Evolutionary conservation across 306 rosid genomes (phyloP).

Genomic region (Ormosia emarginata): DNA sequence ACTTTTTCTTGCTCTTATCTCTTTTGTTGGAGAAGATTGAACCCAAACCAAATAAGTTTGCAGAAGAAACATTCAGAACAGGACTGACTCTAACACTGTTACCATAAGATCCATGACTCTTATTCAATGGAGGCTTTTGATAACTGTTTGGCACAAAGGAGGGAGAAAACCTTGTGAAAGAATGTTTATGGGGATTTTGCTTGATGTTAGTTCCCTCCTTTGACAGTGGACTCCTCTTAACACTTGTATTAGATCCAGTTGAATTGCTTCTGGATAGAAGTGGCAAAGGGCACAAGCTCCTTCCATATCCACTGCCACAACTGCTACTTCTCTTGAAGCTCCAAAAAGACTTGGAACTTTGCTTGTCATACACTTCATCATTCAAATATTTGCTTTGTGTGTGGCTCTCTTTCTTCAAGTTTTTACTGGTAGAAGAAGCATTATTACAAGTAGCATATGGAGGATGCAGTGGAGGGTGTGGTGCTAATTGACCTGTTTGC

Average conservation of each 20-base stretch:
- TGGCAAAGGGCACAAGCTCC: conserved; percentile 78
- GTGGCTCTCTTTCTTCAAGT: conserved; percentile 27
- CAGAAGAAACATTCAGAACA: conserved; percentile 64
- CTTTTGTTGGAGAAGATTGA: conserved; percentile 70
- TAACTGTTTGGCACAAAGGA: conserved; percentile 24
- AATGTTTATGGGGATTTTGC: conserved; percentile 43
- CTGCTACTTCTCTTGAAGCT: conserved; percentile 81
- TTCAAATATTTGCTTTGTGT: conserved; percentile 26
- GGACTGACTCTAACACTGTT: conserved; percentile 52
- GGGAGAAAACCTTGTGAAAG: conserved; percentile 23
- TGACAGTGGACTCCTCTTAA: conserved; percentile 35
- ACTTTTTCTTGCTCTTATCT: conserved; percentile 71
- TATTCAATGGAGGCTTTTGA: conserved; percentile 75
- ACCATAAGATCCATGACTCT: conserved; percentile 51
- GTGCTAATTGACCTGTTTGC: conserved; percentile 12
- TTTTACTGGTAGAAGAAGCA: neutral
- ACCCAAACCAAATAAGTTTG: conserved; percentile 66
- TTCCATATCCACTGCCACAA: conserved; percentile 71
- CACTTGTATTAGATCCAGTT: conserved; percentile 60
- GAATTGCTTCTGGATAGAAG: conserved; percentile 83
- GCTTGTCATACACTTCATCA: conserved; percentile 45
- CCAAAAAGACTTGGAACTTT: conserved; percentile 74
- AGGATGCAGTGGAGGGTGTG: conserved; percentile 31
- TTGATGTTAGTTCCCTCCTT: conserved; percentile 43
- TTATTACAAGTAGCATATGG: neutral